Base-by-base conservation (phyloP, 2,329 filamentous ascomycete species). In the Periconia macrospinosa region DNA sequence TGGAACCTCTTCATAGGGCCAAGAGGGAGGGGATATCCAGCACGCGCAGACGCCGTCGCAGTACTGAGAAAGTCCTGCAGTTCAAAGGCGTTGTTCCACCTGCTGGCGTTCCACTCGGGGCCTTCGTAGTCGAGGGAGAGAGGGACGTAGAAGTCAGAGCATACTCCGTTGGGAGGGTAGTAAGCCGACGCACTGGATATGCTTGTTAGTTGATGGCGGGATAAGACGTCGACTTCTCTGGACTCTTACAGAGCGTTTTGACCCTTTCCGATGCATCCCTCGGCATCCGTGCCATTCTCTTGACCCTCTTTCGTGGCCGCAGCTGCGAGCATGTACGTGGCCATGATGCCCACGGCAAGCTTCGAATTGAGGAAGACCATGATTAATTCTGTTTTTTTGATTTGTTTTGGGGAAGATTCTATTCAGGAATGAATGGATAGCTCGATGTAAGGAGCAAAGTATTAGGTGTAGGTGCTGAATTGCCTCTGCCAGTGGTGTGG, bases 81-180 rank as follows among this genome's bases (percentile, higher is more conserved):
- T n/a, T 55, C 52, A 37, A 23, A 55, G 6, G 41, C 18, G 20
- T 49, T 53, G 2, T 27, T 44, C 55, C 55, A 57, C 30, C 49
- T 45, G 11, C 17, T 48, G 27, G n/a, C 45, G 20, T 45, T 43
- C 37, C 54, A 53, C 9, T 49, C 42, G 6, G 37, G 20, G 14
- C 27, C 47, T 19, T 52, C 43, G 49, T 54, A 55, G 43, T 49
- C 49, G 30, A 57, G 8, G 23, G 18, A 30, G 23, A 57, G 43
- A 15, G 55, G 55, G 37, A 57, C 47, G 48, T 27, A 47, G 44
- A 47, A 55, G 43, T 54, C 52, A 13, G 41, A 19, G 40, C 55
- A 57, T 15, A 52, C 45, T 18, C 45, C 55, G 37, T 49, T 53
- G 2, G 48, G 52, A 11, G 55, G 55, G 23, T 55, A 57, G 43